Evolutionary conservation across 2,329 filamentous ascomycete genomes (phyloP).

Genomic region (Xylariales sp.): DNA sequence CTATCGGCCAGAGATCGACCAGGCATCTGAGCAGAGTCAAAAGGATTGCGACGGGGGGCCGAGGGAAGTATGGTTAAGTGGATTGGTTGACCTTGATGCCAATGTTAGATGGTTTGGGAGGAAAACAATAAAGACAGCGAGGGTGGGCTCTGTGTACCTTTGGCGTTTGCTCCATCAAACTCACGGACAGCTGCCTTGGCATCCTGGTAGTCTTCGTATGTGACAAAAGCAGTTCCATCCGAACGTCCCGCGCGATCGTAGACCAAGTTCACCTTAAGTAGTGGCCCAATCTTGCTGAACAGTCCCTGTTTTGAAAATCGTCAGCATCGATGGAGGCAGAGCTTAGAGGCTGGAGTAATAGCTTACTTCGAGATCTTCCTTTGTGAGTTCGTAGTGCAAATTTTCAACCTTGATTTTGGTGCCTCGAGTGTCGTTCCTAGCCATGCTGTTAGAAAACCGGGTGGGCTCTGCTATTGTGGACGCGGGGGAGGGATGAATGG

Average conservation of each 20-base stretch:
- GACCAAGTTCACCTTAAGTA: constrained; percentile 63
- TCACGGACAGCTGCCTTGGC: constrained; percentile 71
- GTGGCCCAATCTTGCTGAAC: constrained; percentile 72
- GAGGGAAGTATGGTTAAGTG: constrained; percentile 61
- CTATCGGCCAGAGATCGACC: constrained; percentile 57
- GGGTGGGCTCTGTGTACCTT: constrained; percentile 52
- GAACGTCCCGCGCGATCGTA: constrained; percentile 90
- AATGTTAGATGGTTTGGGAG: not conserved
- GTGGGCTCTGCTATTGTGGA: too few relatives aligned
- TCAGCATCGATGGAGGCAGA: constrained; percentile 17
- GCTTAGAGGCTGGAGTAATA: not conserved
- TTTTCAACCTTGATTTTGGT: constrained; percentile 82
- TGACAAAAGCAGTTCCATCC: constrained; percentile 79
- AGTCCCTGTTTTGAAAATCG: constrained; percentile 55
- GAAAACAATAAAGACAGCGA: too few relatives aligned
- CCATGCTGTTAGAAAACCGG: too few relatives aligned
- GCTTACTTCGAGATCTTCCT: constrained; percentile 73
- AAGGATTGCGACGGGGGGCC: constrained; percentile 50
- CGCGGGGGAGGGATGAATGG: not conserved
- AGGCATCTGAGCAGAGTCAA: constrained; percentile 51
- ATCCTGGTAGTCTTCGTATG: constrained; percentile 67
- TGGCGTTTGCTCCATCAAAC: constrained; percentile 87
- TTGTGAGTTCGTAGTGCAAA: constrained; percentile 85
- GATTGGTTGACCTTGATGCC: constrained; percentile 67
- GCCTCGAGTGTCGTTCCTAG: constrained; percentile 46